Base-by-base conservation (phyloP, 1,284 basidiomycete genomes). In the Irpex lacteus region DNA sequence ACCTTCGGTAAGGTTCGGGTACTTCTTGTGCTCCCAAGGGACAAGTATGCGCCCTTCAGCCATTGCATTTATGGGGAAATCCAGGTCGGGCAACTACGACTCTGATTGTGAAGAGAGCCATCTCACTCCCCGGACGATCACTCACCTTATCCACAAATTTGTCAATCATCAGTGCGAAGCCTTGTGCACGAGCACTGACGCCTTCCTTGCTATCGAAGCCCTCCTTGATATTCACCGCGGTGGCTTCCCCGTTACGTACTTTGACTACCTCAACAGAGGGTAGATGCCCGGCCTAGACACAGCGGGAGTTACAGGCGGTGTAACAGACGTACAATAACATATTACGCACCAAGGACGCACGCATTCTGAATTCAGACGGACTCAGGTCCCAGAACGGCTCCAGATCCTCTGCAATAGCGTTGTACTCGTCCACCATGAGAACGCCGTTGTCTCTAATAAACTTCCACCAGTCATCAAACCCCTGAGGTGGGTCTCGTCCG, bases 41-140 rank as follows among this genome's bases (percentile, higher is more conserved):
- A 96, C 88, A 18, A 98, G 82, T 9, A 98, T 88, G 19, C 96
- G 90, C 11, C 95, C 94, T 77, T 98, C 96, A 0, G 95, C 90
- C 78, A 91, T 92, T 49, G 92, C 87, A 71, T 98, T 98, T 77
- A 98, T 88, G 0, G 96, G 88, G 69, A 98, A 90, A 70, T 96
- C 91, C 87, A 98, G 89, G 78, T 97, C 87, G 8, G 95, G 95
- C 2, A 98, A 83, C 85, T 95, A 73, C 15, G 50, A 60, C 7
- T 53, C 70, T 52, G 38, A 40, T 37, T 54, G 60, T 40, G 50
- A 58, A 53, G 53, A 50, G 44, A 62, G 63, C 36, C 13, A 38
- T 26, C 32, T 26, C 50, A 13, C 53, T 21, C 60, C 47, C 4
- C 59, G 60, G 5, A 60, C 60, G 32, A 57, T 55, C 36, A 77